Evolutionary conservation across 805 yeast genomes (phyloP).

Genomic region (Candida ulmi): DNA sequence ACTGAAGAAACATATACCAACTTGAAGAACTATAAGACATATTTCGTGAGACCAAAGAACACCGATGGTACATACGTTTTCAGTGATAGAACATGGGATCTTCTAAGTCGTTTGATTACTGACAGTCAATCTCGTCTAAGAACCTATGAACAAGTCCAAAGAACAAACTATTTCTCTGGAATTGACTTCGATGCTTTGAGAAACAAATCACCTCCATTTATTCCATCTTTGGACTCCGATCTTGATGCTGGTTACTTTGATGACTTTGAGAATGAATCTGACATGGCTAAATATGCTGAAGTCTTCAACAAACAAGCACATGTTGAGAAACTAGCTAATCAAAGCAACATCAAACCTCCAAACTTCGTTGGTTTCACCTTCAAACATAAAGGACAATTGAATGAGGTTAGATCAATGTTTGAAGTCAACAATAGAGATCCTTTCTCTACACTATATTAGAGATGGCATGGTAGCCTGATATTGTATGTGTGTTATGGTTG

Average conservation of each 20-base stretch:
- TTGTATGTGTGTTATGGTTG: neutral
- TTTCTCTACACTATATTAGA: constrained; percentile 24
- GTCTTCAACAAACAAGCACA: constrained; percentile 89
- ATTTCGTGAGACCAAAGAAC: constrained; percentile 83
- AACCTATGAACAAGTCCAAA: constrained; percentile 74
- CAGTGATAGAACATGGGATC: constrained; percentile 94
- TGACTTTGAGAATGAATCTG: constrained; percentile 92
- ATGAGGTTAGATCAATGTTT: constrained; percentile 21
- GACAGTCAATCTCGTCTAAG: constrained; percentile 70
- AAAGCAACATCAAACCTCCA: constrained; percentile 50
- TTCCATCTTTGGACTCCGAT: constrained; percentile 94
- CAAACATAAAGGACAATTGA: constrained; percentile 55
- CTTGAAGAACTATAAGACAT: constrained; percentile 86
- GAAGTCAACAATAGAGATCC: constrained; percentile 19
- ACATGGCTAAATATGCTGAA: constrained; percentile 96
- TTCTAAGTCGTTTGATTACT: constrained; percentile 74
- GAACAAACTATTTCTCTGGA: constrained; percentile 78
- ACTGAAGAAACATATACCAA: constrained; percentile 94
- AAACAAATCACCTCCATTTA: constrained; percentile 80
- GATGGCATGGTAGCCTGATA: neutral
- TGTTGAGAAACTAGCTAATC: constrained; percentile 73
- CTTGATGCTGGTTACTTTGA: constrained; percentile 99
- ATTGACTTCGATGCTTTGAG: constrained; percentile 73
- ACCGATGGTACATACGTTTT: constrained; percentile 89
- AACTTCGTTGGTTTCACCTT: constrained; percentile 94